phyloP scores from a whole-genome alignment of 2,329 filamentous ascomycete species.

The Aphanoascus verrucosus region DNA sequence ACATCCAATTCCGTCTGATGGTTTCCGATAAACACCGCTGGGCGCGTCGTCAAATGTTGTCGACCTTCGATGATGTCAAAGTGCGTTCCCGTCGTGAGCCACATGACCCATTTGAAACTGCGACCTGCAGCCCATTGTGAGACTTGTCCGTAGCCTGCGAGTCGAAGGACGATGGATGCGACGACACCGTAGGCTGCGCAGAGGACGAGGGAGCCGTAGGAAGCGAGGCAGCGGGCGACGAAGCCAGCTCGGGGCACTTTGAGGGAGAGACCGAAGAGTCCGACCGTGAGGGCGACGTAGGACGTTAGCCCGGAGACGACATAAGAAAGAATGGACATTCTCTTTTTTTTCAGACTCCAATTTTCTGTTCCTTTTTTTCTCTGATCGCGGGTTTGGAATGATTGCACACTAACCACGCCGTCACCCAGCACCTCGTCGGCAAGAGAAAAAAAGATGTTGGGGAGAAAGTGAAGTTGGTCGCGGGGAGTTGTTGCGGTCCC shows the following conservation, averaged over 20 bases:
- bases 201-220: slow-evolving; percentile 36
- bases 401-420: not conserved
- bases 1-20: slow-evolving; percentile 96
- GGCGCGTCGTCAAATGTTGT: slow-evolving; percentile 55
- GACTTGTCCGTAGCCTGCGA: slow-evolving; percentile 61
- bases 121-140: slow-evolving; percentile 78
- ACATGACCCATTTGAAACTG: slow-evolving; percentile 70
- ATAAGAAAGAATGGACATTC: slow-evolving; percentile 54
- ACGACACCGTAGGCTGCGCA: slow-evolving; percentile 63
- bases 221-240: slow-evolving; percentile 36
- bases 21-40: slow-evolving; percentile 85
- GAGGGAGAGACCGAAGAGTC: slow-evolving; percentile 34
- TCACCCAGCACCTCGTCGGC: not conserved
- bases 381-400: too few species aligned
- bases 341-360: slow-evolving; percentile 26
- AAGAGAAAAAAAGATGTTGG: not conserved
- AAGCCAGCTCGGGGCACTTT: slow-evolving; percentile 38
- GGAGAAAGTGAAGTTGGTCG: not conserved
- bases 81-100: slow-evolving; percentile 59
- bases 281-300: slow-evolving; percentile 52
- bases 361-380: too few species aligned
- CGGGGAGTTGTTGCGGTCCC: not conserved
- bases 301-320: slow-evolving; percentile 50
- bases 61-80: slow-evolving; percentile 62
- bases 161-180: slow-evolving; percentile 59